Evolutionary conservation across 75 land plant species (phyloP).

Genomic region (Azolla pinnata): DNA sequence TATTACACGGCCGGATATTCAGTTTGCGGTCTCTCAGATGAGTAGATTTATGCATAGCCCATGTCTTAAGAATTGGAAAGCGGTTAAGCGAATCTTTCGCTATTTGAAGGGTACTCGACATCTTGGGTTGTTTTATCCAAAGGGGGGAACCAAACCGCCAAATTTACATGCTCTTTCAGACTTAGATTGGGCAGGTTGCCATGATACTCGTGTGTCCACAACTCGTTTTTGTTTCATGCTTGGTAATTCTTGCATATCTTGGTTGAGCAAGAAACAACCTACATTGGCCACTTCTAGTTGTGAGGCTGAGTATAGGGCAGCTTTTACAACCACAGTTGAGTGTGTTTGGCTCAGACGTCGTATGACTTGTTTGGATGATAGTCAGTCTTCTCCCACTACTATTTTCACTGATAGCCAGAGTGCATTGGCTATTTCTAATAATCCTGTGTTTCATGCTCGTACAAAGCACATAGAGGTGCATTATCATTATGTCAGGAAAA

Average conservation of each 20-base stretch:
- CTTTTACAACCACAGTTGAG: conserved; percentile 14
- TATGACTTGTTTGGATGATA: not conserved
- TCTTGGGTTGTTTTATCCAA: conserved; percentile 1
- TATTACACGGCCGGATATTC: conserved; percentile 27
- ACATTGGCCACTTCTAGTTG: conserved; percentile 16
- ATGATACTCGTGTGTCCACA: conserved; percentile 13
- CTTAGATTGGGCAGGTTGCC: conserved; percentile 20
- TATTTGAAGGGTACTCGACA: conserved; percentile 30
- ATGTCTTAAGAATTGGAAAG: conserved; percentile 11
- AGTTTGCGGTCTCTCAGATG: conserved; percentile 17
- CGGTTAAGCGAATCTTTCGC: conserved; percentile 26
- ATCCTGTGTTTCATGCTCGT: conserved; percentile 10
- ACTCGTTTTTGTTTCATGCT: conserved; percentile 14
- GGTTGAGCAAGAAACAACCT: conserved; percentile 22
- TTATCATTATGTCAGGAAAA: conserved; percentile 16
- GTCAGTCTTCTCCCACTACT: not conserved
- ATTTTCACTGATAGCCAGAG: conserved; percentile 15
- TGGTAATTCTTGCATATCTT: conserved; percentile 18
- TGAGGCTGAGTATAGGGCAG: conserved; percentile 29
- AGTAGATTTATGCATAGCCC: conserved; percentile 21
- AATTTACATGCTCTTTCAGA: conserved; percentile 8
- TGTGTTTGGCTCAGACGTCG: conserved; percentile 13
- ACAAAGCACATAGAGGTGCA: conserved; percentile 20
- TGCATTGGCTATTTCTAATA: conserved; percentile 5
- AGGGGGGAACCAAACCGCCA: not conserved